Evolutionary conservation across 2,329 filamentous ascomycete species (phyloP), one percentile per base, ranked within the genome.

Genomic region (Hypoxylon sp.): DNA sequence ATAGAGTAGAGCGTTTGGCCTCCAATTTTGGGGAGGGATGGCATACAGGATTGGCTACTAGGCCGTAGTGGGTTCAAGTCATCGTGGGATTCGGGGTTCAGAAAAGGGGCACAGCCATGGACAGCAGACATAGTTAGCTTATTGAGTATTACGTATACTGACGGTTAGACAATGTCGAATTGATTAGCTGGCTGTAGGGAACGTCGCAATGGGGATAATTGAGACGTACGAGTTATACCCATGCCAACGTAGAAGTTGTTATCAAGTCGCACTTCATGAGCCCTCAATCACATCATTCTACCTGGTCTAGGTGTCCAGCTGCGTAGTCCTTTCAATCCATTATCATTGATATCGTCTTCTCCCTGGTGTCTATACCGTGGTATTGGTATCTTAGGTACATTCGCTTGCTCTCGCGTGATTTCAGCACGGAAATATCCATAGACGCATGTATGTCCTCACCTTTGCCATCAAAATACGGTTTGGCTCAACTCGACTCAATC

Each of bases 111-210:
- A 57, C 14, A 20, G 22, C 20, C 27, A 64, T 48, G 17, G 42
- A 59, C 40, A 54, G 17, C 44, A 66, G 51, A 59, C 49, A 40
- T 61, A 56, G 58, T 55, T 60, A 61, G 37, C 48, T 66, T 72
- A 70, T 68, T 42, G 49, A 70, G 64, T 66, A 69, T 66, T 62
- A 50, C 53, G 61, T 66, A 71, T 50, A 35, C 53, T 57, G 14
- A 40, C 20, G 53, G 37, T 56, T 27, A 37, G 13, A 20, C 11
- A 57, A 46, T 61, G 33, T 40, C 44, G 22, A 54, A 64, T 37
- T 22, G 13, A 30, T 30, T 6, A 33, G 42, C 30, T 11, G 48
- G 17, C 57, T 27, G 40, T 48, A 27, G 35, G 37, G 51, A 54
- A 46, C 33, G 25, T 48, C 20, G 40, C 37, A 25, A 46, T 10